Evolutionary conservation across 1,284 basidiomycete genomes (phyloP).

Genomic region (Pseudozyma thailandica): DNA sequence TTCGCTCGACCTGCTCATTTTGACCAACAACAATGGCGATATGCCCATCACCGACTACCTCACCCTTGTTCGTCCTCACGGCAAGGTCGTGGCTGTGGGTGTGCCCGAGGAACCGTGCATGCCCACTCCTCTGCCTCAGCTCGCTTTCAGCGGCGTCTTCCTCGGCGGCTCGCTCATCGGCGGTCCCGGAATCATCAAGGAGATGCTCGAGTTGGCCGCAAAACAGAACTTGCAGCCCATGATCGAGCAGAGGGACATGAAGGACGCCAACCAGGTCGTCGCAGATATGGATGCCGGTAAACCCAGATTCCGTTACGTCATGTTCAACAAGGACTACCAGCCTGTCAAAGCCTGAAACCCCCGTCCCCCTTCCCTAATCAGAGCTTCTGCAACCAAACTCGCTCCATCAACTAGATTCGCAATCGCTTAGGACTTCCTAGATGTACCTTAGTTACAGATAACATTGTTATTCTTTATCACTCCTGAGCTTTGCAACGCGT

Average conservation of each 20-base stretch:
- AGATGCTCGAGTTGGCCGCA: constrained; percentile 58
- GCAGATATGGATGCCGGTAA: constrained; percentile 56
- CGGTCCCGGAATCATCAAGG: constrained; percentile 64
- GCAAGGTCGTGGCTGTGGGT: constrained; percentile 69
- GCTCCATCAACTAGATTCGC: neutral
- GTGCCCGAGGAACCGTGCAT: constrained; percentile 63
- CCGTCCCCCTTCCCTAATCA: neutral
- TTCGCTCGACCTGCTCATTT: constrained; percentile 70
- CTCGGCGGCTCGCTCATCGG: constrained; percentile 61
- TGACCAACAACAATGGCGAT: constrained; percentile 69
- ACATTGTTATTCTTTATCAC: no score
- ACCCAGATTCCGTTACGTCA: constrained; percentile 70
- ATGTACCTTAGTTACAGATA: no score
- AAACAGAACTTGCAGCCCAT: constrained; percentile 55
- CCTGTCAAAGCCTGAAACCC: constrained; percentile 27
- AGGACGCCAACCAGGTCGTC: constrained; percentile 56
- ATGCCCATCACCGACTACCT: constrained; percentile 69
- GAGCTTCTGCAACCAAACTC: neutral
- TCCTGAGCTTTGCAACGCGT: no score
- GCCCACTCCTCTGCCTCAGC: constrained; percentile 53
- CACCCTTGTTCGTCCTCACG: constrained; percentile 68
- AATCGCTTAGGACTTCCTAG: no score
- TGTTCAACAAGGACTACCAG: constrained; percentile 69
- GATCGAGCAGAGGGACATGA: constrained; percentile 56
- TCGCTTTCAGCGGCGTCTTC: constrained; percentile 53